Base-by-base conservation (phyloP, 768 basidiomycete genomes). In the Mycena olivaceomarginata region DNA sequence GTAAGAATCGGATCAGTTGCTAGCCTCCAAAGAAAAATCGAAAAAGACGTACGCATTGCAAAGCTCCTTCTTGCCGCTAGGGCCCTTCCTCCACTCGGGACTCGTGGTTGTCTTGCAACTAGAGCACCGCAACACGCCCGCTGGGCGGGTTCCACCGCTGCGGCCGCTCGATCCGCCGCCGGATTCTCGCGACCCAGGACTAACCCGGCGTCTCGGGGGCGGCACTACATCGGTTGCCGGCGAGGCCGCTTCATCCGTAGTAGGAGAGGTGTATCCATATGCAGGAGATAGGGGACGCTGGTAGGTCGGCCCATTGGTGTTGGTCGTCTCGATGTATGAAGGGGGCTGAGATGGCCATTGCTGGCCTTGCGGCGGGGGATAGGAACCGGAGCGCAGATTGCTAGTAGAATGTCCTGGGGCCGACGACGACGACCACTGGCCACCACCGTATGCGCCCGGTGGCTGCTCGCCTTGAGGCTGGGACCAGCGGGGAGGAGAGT, bases 11-110 rank as follows among this genome's bases (percentile, higher is more conserved):
- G 76, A 22, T 70, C 15, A 60, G 63, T 25, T 13, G 67, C 77
- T 76, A 65, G 56, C 41, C 70, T 53, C 69, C 74, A 69, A 76
- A 59, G 40, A 51, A 79, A 83, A 80, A 78, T n/a, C 43, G 40
- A 5, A 65, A 31, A 39, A 10, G 31, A 91, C 95, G 88, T 86
- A 97, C 94, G 96, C 96, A 87, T 97, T 97, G 84, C 96, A 97
- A 39, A 97, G 89, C 84, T 97, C 96, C 86, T 97, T 97, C 85
- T 95, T 94, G 39, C 96, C 96, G 81, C 92, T 96, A 68, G 96
- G 95, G 22, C 96, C 96, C 85, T 97, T 97, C 83, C 96, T 88
- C 96, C 96, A 97, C 84, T 97, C 96, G 0, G 96, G 96, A 82
- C 96, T 97, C 10, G 91, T 90, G 9, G 94, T 96, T 13, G 90